Percentiles rank a stretch among this genome's conserved stretches.
Evolutionary conservation across 306 rosid genomes (phyloP).

Genomic region (Dalbergia oliveri): DNA sequence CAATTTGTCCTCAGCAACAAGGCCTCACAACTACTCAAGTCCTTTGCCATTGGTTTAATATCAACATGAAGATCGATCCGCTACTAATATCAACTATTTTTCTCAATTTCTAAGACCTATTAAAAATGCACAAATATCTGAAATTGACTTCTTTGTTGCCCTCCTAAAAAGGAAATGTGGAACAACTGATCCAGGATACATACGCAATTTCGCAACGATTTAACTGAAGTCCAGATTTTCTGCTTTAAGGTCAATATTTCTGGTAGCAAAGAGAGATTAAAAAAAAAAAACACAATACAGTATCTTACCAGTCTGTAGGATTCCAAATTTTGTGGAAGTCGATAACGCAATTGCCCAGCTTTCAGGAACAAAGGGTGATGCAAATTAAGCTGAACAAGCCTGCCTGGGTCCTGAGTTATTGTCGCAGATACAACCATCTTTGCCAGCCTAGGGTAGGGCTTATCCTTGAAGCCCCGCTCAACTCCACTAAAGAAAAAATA

Average conservation of each 20-base stretch:
- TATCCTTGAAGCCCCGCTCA: conserved; percentile 89
- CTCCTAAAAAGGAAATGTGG: background rate
- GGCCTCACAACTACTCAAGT: background rate
- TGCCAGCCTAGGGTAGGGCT: conserved; percentile 77
- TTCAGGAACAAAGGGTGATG: conserved; percentile 85
- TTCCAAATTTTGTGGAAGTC: conserved; percentile 82
- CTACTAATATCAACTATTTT: background rate
- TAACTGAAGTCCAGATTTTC: background rate
- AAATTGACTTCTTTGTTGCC: background rate
- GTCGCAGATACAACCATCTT: conserved; percentile 95
- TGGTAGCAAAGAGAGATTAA: background rate
- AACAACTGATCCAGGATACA: background rate
- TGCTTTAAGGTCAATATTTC: background rate
- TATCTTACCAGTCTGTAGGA: conserved; percentile 76
- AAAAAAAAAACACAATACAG: conserved; percentile 18
- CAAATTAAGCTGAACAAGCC: conserved; percentile 82
- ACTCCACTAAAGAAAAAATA: conserved; percentile 64
- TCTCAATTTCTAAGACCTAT: no score
- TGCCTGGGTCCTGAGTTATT: conserved; percentile 87
- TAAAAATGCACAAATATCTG: background rate
- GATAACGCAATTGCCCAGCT: conserved; percentile 85
- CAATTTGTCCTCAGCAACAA: background rate
- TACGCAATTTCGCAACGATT: background rate
- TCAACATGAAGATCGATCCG: background rate
- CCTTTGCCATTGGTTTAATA: background rate